Evolutionary conservation across 139 green algal genomes (phyloP).

Genomic region (Trebouxia sp.): DNA sequence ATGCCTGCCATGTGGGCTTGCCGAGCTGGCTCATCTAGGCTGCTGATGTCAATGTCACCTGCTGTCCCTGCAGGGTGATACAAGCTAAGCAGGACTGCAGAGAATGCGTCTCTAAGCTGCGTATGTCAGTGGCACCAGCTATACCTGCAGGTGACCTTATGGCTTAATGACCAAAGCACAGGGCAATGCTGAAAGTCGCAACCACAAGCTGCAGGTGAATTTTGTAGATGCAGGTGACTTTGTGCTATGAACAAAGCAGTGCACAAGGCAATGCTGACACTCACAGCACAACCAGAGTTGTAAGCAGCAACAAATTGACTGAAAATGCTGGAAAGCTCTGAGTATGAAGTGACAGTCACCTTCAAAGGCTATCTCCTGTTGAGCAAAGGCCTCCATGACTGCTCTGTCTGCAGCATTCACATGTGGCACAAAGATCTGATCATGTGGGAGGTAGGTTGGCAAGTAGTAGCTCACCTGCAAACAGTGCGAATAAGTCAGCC

Average conservation of each 20-base stretch:
- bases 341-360: background rate
- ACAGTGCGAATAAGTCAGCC: too few species aligned
- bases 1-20: conserved; percentile 46
- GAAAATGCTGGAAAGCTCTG: too few species aligned
- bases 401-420: conserved; percentile 24
- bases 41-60: background rate
- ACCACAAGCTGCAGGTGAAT: too few species aligned
- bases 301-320: too few species aligned
- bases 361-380: background rate
- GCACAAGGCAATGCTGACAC: too few species aligned
- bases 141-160: too few species aligned
- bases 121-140: too few species aligned
- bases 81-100: too few species aligned
- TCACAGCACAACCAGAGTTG: too few species aligned
- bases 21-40: background rate
- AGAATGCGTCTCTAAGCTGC: too few species aligned
- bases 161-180: background rate
- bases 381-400: background rate
- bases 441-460: conserved; percentile 46
- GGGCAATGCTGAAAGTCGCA: background rate
- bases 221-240: too few species aligned
- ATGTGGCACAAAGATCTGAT: conserved; percentile 41
- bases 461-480: conserved; percentile 77
- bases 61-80: conserved; percentile 9
- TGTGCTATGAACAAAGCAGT: too few species aligned